Percentiles rank a stretch among this genome's conserved stretches.
These are phyloP conservation scores for Fagopyrum esculentum DNA, from an alignment of 148 eudicot genomes.

Conservation along the genomic window DNA sequence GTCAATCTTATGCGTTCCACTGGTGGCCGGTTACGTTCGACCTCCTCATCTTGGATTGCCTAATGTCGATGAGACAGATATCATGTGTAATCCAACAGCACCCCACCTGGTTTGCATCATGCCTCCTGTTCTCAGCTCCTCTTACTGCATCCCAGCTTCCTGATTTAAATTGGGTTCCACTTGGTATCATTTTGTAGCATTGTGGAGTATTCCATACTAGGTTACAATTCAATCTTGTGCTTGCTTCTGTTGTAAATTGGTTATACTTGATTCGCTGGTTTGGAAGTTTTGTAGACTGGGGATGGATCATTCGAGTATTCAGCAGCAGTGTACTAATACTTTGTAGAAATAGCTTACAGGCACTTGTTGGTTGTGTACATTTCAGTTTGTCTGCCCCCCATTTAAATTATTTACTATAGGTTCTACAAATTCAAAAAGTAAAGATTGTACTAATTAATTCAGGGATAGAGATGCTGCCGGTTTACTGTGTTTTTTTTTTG, in stretches of 20 bases:
- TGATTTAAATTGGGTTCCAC: neutral
- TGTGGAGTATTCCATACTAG: constrained; percentile 4
- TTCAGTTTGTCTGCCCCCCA: neutral
- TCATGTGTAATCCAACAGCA: constrained; percentile 92
- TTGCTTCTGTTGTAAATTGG: constrained; percentile 9
- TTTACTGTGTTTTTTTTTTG: too few species aligned
- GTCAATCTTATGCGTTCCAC: constrained; percentile 72
- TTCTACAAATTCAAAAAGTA: too few species aligned
- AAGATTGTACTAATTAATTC: too few species aligned
- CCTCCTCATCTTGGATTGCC: constrained; percentile 89
- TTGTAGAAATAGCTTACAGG: constrained; percentile 1
- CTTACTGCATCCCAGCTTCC: constrained; percentile 70
- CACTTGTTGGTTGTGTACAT: neutral
- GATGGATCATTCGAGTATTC: neutral
- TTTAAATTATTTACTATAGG: neutral
- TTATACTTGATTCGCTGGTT: neutral
- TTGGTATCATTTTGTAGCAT: constrained; percentile 6
- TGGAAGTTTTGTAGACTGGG: constrained; percentile 7
- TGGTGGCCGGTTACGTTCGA: constrained; percentile 85
- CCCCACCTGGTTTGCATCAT: constrained; percentile 88
- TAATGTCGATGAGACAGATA: constrained; percentile 50
- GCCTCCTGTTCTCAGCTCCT: constrained; percentile 89
- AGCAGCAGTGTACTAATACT: neutral
- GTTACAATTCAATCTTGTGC: neutral
- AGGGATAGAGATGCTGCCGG: too few species aligned